phyloP scores from a whole-genome alignment of 805 yeast genomes.

The Metschnikowia vanudenii region DNA sequence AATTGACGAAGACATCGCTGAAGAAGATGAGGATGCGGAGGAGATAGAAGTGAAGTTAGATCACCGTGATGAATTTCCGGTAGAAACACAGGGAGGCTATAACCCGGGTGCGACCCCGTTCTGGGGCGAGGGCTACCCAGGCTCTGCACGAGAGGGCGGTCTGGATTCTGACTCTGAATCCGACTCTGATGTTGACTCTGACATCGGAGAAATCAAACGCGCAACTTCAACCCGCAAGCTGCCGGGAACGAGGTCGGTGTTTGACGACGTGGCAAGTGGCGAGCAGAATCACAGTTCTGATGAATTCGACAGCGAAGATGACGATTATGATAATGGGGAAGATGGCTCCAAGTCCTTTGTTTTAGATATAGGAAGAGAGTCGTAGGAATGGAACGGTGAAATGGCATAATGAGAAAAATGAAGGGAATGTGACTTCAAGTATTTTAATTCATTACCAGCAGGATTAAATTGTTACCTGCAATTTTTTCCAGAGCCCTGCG shows the following conservation, averaged over 20 bases:
- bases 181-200: conserved; percentile 45
- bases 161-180: conserved; percentile 19
- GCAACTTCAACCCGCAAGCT: conserved; percentile 29
- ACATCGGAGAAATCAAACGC: conserved; percentile 43
- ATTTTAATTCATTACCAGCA: no score
- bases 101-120: background rate
- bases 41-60: background rate
- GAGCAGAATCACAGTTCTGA: background rate
- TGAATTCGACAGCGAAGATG: background rate
- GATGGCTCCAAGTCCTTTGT: conserved; percentile 17
- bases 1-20: conserved; percentile 45
- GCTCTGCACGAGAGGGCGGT: background rate
- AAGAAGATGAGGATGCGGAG: conserved; percentile 21
- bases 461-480: no score
- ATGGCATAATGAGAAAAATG: no score
- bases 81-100: background rate
- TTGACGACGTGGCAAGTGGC: background rate
- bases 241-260: background rate
- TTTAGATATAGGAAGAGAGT: conserved; percentile 13
- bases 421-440: no score
- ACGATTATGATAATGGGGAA: conserved; percentile 4
- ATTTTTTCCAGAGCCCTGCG: no score
- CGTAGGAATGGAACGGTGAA: no score
- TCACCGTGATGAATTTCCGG: background rate
- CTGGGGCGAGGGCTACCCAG: background rate